phyloP scores from a whole-genome alignment of 1,284 basidiomycete genomes.

The Gomphus sp. region DNA sequence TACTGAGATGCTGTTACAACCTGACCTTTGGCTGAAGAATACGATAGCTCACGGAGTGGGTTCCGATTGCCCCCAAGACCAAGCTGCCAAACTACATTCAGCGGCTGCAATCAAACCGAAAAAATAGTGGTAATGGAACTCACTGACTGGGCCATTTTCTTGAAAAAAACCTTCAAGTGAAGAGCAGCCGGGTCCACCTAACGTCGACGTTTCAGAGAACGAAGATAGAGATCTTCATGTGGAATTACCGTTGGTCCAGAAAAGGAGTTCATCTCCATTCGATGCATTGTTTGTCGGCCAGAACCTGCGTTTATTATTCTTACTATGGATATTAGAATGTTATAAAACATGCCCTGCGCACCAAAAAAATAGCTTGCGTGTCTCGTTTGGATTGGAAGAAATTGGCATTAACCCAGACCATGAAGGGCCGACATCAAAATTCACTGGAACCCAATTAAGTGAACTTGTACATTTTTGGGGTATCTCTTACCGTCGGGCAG shows the following conservation, averaged over 20 bases:
- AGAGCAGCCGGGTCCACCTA: conserved; percentile 39
- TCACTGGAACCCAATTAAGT: conserved; percentile 16
- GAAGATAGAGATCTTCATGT: background rate
- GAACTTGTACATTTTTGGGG: no score
- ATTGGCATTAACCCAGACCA: conserved; percentile 33
- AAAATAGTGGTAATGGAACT: conserved; percentile 6
- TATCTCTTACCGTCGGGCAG: conserved; percentile 22
- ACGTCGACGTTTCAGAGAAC: background rate
- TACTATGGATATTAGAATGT: background rate
- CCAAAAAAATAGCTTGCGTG: conserved; percentile 39
- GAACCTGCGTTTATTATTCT: conserved; percentile 20
- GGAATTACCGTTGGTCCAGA: conserved; percentile 30
- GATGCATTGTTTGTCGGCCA: conserved; percentile 38
- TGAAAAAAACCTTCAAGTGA: conserved; percentile 39
- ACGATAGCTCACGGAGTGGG: conserved; percentile 30
- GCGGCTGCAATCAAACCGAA: background rate
- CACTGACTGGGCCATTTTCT: conserved; percentile 38
- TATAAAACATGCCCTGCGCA: conserved; percentile 7
- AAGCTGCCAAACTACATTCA: conserved; percentile 23
- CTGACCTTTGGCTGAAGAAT: background rate
- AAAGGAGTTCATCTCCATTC: conserved; percentile 39
- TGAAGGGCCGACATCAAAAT: conserved; percentile 31
- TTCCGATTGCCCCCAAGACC: conserved; percentile 46
- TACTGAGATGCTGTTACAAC: conserved; percentile 13
- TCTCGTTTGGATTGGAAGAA: conserved; percentile 25